phyloP scores from a whole-genome alignment of 2,329 filamentous ascomycete species.

The Didymella pomorum region DNA sequence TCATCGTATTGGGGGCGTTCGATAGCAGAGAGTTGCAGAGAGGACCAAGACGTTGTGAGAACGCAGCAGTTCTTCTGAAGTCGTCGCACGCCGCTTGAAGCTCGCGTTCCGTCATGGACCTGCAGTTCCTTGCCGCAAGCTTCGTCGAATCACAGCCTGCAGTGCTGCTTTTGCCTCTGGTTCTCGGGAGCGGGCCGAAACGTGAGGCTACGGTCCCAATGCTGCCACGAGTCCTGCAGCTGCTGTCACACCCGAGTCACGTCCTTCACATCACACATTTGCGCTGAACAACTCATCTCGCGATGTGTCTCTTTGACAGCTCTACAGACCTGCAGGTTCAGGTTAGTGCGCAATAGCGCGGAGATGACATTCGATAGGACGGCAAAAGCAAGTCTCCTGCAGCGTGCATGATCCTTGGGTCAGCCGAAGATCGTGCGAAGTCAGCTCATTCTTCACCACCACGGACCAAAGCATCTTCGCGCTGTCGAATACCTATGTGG shows the following conservation, averaged over 20 bases:
- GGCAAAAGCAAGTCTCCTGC: conserved; percentile 13
- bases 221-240: conserved; percentile 14
- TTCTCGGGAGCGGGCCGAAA: conserved; percentile 14
- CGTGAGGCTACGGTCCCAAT: conserved; percentile 18
- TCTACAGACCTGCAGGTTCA: not conserved
- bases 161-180: conserved; percentile 14
- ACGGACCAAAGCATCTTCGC: not conserved
- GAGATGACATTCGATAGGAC: conserved; percentile 14
- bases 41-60: not conserved
- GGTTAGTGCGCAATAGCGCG: conserved; percentile 4
- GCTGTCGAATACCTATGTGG: not conserved
- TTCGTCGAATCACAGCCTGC: conserved; percentile 18
- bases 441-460: conserved; percentile 4
- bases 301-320: conserved; percentile 1
- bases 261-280: not conserved
- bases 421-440: conserved; percentile 3
- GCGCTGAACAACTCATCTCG: conserved; percentile 6
- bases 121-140: conserved; percentile 14
- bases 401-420: conserved; percentile 10
- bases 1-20: conserved; percentile 13
- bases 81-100: conserved; percentile 8
- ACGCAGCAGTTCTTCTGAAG: conserved; percentile 7
- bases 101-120: conserved; percentile 13
- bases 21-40: not conserved
- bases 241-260: conserved; percentile 7